Evolutionary conservation across 1,284 basidiomycete genomes (phyloP).

Genomic region (Pyrrhoderma lamaoense): DNA sequence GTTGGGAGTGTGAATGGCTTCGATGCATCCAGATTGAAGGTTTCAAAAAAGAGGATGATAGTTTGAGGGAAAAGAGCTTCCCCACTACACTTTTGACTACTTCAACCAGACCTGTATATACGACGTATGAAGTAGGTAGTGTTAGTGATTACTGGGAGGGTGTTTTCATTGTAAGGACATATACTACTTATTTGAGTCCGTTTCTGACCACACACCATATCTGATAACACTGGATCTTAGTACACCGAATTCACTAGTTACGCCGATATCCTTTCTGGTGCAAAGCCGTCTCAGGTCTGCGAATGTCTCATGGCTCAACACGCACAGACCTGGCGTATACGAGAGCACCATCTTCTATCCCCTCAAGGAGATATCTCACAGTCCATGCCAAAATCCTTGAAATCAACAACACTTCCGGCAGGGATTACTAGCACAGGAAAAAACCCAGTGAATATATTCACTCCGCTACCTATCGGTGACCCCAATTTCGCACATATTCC

Average conservation of each 20-base stretch:
- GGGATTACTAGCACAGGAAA: no score
- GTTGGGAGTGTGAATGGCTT: constrained; percentile 20
- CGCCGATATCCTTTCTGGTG: constrained; percentile 54
- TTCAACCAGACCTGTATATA: background rate
- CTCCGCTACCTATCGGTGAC: constrained; percentile 29
- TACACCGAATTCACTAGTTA: constrained; percentile 70
- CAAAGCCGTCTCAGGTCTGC: constrained; percentile 46
- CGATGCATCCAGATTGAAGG: constrained; percentile 4
- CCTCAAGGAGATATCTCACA: constrained; percentile 15
- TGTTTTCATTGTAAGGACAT: constrained; percentile 50
- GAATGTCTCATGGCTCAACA: constrained; percentile 56
- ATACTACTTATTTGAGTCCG: background rate
- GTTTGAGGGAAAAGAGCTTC: background rate
- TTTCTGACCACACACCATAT: background rate
- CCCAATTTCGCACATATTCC: constrained; percentile 49
- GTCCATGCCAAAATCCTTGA: constrained; percentile 22
- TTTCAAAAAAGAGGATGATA: constrained; percentile 24
- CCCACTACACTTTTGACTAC: background rate
- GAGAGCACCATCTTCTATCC: constrained; percentile 54
- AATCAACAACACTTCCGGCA: no score
- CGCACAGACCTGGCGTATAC: constrained; percentile 70
- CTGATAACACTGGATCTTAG: constrained; percentile 29
- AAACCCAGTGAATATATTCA: background rate
- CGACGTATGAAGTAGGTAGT: constrained; percentile 39
- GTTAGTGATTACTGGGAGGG: constrained; percentile 74